phyloP scores from a whole-genome alignment of 306 rosid genomes.

The Begonia peltatifolia region DNA sequence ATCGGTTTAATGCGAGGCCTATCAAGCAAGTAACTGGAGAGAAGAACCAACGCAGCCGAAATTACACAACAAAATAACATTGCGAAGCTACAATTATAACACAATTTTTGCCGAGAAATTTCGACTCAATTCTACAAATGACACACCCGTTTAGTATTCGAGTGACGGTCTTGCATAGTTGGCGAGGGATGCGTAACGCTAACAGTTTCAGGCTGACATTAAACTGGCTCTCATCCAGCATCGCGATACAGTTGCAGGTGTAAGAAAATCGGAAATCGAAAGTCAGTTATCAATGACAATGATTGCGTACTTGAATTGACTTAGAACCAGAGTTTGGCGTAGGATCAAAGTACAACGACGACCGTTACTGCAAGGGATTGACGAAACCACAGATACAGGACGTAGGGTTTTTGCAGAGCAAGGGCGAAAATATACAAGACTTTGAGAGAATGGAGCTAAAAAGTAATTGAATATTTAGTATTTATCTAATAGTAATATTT shows the following conservation, averaged over 20 bases:
- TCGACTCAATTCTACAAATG: background rate
- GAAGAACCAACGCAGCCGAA: background rate
- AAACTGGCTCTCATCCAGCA: constrained; percentile 68
- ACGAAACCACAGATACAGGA: too few species aligned
- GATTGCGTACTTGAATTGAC: background rate
- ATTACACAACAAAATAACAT: background rate
- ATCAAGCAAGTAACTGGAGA: constrained; percentile 62
- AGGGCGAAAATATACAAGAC: too few species aligned
- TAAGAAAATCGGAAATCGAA: background rate
- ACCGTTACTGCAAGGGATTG: too few species aligned
- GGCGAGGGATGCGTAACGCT: constrained; percentile 93
- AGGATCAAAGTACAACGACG: too few species aligned
- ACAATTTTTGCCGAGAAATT: background rate
- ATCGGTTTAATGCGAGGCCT: constrained; percentile 77
- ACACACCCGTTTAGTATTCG: constrained; percentile 60
- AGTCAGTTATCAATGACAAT: background rate
- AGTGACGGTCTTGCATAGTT: constrained; percentile 59
- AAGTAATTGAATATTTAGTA: too few species aligned
- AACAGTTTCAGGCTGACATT: constrained; percentile 40
- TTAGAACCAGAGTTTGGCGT: too few species aligned
- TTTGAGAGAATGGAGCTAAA: too few species aligned
- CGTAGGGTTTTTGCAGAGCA: too few species aligned
- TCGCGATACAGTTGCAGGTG: constrained; percentile 4
- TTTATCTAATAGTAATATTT: too few species aligned
- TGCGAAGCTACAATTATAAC: background rate